phyloP scores from a whole-genome alignment of 1,139 yeast genomes.

The Barnettozyma hawaiiensis region DNA sequence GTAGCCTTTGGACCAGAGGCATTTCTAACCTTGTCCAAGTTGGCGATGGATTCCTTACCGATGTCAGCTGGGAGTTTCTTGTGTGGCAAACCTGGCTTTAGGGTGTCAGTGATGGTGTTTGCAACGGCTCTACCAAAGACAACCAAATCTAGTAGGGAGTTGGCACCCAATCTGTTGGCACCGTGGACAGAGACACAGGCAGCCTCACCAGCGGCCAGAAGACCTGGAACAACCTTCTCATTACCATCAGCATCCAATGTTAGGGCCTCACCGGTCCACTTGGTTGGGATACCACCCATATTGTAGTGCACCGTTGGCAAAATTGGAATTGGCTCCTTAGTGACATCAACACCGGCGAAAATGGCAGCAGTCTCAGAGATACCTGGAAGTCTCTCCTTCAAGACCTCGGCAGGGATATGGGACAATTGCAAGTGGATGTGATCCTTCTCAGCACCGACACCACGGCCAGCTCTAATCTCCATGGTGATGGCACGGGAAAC shows the following conservation, averaged over 20 bases:
- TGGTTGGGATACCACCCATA: slow-evolving; percentile 99
- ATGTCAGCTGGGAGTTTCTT: slow-evolving; percentile 75
- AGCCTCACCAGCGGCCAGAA: slow-evolving; percentile 97
- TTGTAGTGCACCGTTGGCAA: slow-evolving; percentile 98
- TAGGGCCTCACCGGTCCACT: slow-evolving; percentile 92
- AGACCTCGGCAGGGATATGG: slow-evolving; percentile 87
- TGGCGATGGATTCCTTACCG: slow-evolving; percentile 85
- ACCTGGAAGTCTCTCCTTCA: slow-evolving; percentile 97
- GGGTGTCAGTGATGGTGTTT: slow-evolving; percentile 78
- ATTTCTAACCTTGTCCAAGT: slow-evolving; percentile 82
- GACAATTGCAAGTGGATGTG: slow-evolving; percentile 93
- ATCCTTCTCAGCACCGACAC: slow-evolving; percentile 95
- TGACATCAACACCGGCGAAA: slow-evolving; percentile 98
- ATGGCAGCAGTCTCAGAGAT: slow-evolving; percentile 97
- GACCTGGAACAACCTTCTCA: slow-evolving; percentile 88
- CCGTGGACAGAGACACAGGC: slow-evolving; percentile 99
- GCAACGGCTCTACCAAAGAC: slow-evolving; percentile 99
- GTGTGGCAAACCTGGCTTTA: slow-evolving; percentile 86
- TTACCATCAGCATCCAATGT: slow-evolving; percentile 83
- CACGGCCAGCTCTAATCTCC: slow-evolving; percentile 98
- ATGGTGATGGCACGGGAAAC: slow-evolving; percentile 97
- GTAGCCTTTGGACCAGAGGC: slow-evolving; percentile 80
- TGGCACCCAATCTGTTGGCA: slow-evolving; percentile 98
- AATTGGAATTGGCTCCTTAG: slow-evolving; percentile 98
- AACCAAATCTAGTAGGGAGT: slow-evolving; percentile 94